A percentile compares a stretch with the other conserved stretches of the same genome.
These are phyloP conservation scores for Apiospora sp. DNA, from an alignment of 2,329 filamentous ascomycete genomes.

Conservation along the genomic window DNA sequence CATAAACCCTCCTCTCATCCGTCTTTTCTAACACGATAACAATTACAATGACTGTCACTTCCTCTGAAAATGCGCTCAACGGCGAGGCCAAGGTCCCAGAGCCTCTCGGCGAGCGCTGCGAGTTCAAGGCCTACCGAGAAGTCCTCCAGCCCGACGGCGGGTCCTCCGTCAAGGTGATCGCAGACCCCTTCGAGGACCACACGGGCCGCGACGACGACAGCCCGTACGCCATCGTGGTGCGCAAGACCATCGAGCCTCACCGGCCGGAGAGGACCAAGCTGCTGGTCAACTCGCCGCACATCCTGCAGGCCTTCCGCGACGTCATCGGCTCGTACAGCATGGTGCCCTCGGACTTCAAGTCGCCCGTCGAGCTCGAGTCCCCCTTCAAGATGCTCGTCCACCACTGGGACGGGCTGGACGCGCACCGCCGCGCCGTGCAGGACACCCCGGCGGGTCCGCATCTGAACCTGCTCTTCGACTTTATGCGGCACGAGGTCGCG, in stretches of 20 bases:
- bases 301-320: slow-evolving; percentile 38
- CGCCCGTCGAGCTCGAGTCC: slow-evolving; percentile 33
- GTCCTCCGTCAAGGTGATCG: slow-evolving; percentile 30
- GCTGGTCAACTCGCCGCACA: slow-evolving; percentile 39
- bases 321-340: slow-evolving; percentile 36
- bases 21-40: not conserved
- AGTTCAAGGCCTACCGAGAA: slow-evolving; percentile 39
- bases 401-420: slow-evolving; percentile 39
- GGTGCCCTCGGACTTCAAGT: slow-evolving; percentile 38
- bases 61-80: not conserved
- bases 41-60: not conserved
- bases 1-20: not conserved
- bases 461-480: slow-evolving; percentile 39
- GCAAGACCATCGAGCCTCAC: slow-evolving; percentile 30
- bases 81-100: not conserved
- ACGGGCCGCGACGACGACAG: slow-evolving; percentile 33
- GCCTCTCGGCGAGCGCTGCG: slow-evolving; percentile 33
- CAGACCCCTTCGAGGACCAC: slow-evolving; percentile 36
- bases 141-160: slow-evolving; percentile 30
- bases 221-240: slow-evolving; percentile 38
- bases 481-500: slow-evolving; percentile 39
- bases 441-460: slow-evolving; percentile 30
- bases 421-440: slow-evolving; percentile 32
- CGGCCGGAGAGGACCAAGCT: slow-evolving; percentile 32
- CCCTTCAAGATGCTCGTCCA: slow-evolving; percentile 41